Evolutionary conservation across 768 basidiomycete genomes (phyloP).

Genomic region (Porpolomopsis calyptriformis): DNA sequence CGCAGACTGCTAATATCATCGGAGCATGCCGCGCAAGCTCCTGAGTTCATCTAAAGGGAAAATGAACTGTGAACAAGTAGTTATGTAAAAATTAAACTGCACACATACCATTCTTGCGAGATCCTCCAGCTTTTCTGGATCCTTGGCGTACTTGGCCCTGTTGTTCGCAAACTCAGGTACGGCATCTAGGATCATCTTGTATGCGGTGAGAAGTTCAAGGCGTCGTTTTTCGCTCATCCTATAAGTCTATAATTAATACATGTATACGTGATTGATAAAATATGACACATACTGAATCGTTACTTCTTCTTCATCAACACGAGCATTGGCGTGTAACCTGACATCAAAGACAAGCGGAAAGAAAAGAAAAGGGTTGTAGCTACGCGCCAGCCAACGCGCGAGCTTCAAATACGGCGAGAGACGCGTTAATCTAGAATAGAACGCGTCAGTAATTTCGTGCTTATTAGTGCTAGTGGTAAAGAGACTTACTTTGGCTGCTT

Average conservation of each 20-base stretch:
- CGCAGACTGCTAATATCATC: slow-evolving; percentile 6
- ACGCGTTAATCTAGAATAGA: neutral
- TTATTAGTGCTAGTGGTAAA: too few relatives aligned
- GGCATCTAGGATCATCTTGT: neutral
- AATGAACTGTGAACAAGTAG: too few relatives aligned
- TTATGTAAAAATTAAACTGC: neutral
- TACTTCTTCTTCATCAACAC: neutral
- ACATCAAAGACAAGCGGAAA: neutral
- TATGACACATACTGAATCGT: neutral
- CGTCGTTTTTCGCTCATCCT: neutral
- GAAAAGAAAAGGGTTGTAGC: neutral
- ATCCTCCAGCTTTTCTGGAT: neutral
- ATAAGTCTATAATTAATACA: neutral
- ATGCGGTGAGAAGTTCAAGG: neutral
- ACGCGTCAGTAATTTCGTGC: too few relatives aligned
- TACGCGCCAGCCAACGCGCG: neutral
- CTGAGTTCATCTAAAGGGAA: slow-evolving; percentile 3
- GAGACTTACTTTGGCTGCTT: too few relatives aligned
- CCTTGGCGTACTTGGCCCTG: neutral
- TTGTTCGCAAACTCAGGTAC: neutral
- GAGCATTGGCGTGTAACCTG: neutral
- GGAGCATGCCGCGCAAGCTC: neutral
- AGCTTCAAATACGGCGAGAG: neutral
- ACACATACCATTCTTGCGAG: neutral
- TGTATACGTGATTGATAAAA: neutral